Evolutionary conservation across 306 rosid species (phyloP), one percentile per base, ranked within the genome.

Genomic region (Lablab purpureus): DNA sequence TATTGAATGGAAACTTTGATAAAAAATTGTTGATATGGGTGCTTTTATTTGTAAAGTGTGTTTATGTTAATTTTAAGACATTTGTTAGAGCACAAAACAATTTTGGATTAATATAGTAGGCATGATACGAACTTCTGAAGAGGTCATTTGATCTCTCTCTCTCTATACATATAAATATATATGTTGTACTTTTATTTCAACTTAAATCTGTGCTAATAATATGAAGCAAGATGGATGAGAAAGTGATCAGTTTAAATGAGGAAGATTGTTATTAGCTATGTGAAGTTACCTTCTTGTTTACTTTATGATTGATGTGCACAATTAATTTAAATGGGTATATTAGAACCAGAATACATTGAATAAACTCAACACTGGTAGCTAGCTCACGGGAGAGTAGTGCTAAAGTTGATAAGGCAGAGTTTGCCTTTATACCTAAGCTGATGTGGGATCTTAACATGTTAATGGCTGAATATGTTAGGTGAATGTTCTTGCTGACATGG

Each of bases 401-500:
- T 13, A 13, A 54, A 21, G 34, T 72, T 11, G 51, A 28, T 49
- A 22, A 23, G 30, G 45, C 4, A 37, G 37, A 18, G 27, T 25
- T 52, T 68, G 46, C 76, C 22, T 36, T 40, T 21, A 45, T 56
- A 69, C 62, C 11, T 22, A 56, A 25, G 40, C 2, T 13, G 27
- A 41, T 56, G 62, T 59, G 28, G 49, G 55, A 60, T 58, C 51
- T 47, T 34, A 71, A 60, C 46, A 34, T 28, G 73, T 46, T 65
- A 51, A 63, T 78, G 22, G 34, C 21, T 27, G 21, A 70, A 66
- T 64, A 41, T 78, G 22, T 71, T 81, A 95, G 99, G 95, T 95
- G 75, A 87, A 89, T 78, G 83, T 95, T 84, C 94, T 95, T 80
- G 99, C 97, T 60, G 99, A 95, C 83, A 91, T 95, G 99, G 99